Percentiles rank a stretch among this genome's conserved stretches.
Evolutionary conservation across 1,284 basidiomycete species (phyloP).

Genomic region (Cutaneotrichosporon sp.): DNA sequence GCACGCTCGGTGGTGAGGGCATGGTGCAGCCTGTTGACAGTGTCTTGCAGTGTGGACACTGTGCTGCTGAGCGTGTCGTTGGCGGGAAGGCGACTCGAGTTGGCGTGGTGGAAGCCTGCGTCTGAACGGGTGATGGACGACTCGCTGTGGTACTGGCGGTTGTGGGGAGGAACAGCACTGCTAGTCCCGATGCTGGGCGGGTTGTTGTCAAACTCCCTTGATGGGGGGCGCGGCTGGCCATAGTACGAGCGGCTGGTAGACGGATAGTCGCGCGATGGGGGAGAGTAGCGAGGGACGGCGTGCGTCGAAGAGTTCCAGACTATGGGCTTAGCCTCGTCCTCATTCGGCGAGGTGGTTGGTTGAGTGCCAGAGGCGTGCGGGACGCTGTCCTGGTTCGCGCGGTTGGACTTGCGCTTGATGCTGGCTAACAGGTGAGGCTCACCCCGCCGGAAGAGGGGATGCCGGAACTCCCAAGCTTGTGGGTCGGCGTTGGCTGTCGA

Average conservation of each 20-base stretch:
- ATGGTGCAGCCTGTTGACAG: conserved; percentile 30
- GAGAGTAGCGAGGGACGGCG: neutral
- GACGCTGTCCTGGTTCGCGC: conserved; percentile 27
- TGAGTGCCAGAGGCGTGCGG: neutral
- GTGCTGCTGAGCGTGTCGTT: conserved; percentile 27
- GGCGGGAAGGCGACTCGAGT: conserved; percentile 16
- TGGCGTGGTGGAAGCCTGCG: conserved; percentile 29
- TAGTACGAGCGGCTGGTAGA: conserved; percentile 9
- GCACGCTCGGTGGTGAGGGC: conserved; percentile 37
- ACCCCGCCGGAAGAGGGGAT: conserved; percentile 52
- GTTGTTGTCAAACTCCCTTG: conserved; percentile 5
- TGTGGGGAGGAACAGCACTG: neutral
- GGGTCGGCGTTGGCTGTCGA: conserved; percentile 42
- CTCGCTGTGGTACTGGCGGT: conserved; percentile 11
- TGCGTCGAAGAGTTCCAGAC: conserved; percentile 10
- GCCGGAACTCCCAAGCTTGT: conserved; percentile 56
- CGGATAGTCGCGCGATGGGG: neutral
- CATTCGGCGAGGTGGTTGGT: conserved; percentile 33
- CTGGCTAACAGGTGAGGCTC: conserved; percentile 50
- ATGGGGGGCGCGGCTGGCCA: conserved; percentile 7
- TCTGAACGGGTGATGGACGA: conserved; percentile 26
- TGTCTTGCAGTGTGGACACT: conserved; percentile 38
- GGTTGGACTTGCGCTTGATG: conserved; percentile 53
- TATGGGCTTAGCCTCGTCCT: conserved; percentile 30
- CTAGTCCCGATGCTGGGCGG: neutral